Evolutionary conservation across 106 monocot genomes (phyloP).

Genomic region (Acorus gramineus): DNA sequence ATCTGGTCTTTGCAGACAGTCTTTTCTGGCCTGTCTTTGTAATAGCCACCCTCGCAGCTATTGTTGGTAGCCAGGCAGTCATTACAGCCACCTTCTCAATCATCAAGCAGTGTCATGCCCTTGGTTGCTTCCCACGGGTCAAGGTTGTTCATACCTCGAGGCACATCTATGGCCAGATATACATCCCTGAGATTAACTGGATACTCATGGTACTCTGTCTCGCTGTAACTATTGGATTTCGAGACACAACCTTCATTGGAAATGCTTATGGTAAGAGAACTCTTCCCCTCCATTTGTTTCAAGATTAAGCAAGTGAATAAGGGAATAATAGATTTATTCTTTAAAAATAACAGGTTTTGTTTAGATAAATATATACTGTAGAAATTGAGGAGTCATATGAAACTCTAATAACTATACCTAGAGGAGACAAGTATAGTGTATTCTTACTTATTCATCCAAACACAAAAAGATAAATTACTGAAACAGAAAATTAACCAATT

Average conservation of each 20-base stretch:
- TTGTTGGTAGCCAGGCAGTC: conserved; percentile 71
- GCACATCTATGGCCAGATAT: conserved; percentile 56
- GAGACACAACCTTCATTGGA: conserved; percentile 48
- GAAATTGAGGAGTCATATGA: too few species aligned
- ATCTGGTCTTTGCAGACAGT: conserved; percentile 10
- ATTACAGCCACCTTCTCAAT: conserved; percentile 81
- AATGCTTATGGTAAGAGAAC: conserved; percentile 56
- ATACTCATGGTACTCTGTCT: conserved; percentile 58
- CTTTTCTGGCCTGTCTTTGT: conserved; percentile 48
- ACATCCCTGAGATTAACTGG: conserved; percentile 84
- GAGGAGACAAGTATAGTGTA: too few species aligned
- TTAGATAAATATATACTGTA: too few species aligned
- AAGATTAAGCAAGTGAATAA: too few species aligned
- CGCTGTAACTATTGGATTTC: conserved; percentile 53
- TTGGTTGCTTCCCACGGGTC: conserved; percentile 66
- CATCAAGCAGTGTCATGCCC: conserved; percentile 52
- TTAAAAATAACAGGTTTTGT: too few species aligned
- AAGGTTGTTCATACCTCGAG: conserved; percentile 69
- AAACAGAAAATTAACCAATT: too few species aligned
- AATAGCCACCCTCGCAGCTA: conserved; percentile 50
- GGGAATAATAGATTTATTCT: too few species aligned
- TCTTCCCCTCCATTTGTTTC: too few species aligned
- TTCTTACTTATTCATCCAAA: too few species aligned
- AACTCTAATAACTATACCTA: too few species aligned
- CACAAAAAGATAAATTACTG: too few species aligned